These are phyloP conservation scores for Coemansia sp. DNA, from an alignment of 192 early-diverging fungal genomes.

Conservation along the genomic window DNA sequence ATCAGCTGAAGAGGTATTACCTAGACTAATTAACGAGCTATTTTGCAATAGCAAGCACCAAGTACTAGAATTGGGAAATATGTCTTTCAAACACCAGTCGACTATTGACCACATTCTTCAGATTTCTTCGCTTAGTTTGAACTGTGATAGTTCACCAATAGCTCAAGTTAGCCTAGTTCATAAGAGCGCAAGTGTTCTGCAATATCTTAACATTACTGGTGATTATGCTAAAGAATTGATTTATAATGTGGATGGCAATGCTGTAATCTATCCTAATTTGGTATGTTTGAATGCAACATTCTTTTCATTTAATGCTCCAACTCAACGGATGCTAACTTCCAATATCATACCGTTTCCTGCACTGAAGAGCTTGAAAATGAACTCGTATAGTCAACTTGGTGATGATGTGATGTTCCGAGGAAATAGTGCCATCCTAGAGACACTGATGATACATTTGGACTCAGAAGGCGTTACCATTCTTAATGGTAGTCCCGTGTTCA, in stretches of 20 bases:
- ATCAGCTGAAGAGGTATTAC: neutral
- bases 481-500: neutral
- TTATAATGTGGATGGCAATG: neutral
- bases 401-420: slow-evolving; percentile 17
- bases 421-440: neutral
- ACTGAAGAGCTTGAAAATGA: neutral
- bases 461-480: neutral
- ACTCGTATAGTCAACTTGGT: neutral
- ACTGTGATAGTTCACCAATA: neutral
- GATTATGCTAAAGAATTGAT: neutral
- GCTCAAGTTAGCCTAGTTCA: neutral
- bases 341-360: neutral
- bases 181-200: neutral
- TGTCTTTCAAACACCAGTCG: neutral
- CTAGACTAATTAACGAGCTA: neutral
- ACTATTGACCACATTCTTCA: neutral
- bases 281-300: neutral
- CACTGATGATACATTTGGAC: neutral
- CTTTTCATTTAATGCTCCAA: neutral
- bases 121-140: neutral
- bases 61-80: neutral
- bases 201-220: neutral
- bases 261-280: neutral
- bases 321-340: neutral
- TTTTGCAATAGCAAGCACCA: neutral